A percentile compares a stretch with the other conserved stretches of the same genome.
Evolutionary conservation across 139 green algal species (phyloP).

Genomic region (Haematococcus lacustris): DNA sequence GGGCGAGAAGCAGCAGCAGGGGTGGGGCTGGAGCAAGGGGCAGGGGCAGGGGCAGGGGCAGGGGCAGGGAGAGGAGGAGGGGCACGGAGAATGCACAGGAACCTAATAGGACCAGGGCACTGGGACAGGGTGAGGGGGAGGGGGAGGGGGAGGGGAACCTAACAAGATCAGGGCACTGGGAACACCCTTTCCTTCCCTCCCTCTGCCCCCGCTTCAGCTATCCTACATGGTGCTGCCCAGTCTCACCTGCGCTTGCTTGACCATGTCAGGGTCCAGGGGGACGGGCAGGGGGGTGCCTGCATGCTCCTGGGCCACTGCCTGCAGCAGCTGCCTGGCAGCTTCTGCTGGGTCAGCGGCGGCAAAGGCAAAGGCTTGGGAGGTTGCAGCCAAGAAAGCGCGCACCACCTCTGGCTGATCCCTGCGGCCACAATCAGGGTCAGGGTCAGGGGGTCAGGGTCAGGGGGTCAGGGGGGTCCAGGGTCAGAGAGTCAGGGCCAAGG

Average conservation of each 20-base stretch:
- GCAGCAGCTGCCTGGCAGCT: conserved; percentile 11
- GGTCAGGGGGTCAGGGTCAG: neutral
- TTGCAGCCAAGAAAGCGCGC: conserved; percentile 50
- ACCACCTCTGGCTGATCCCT: conserved; percentile 33
- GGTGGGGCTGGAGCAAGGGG: too few relatives aligned
- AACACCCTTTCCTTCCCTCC: too few relatives aligned
- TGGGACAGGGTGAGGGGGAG: too few relatives aligned
- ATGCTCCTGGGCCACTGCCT: conserved; percentile 24
- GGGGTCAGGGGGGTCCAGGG: neutral
- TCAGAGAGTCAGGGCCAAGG: neutral
- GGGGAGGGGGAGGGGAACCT: too few relatives aligned
- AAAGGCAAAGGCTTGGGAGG: conserved; percentile 46
- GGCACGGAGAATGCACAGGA: too few relatives aligned
- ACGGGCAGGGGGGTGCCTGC: conserved; percentile 24
- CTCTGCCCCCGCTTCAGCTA: too few relatives aligned
- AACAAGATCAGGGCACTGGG: too few relatives aligned
- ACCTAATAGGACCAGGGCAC: too few relatives aligned
- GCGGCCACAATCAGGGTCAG: neutral
- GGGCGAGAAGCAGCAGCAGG: too few relatives aligned
- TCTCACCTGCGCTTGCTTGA: conserved; percentile 19
- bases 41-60: too few relatives aligned
- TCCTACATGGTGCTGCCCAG: too few relatives aligned
- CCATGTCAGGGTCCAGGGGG: conserved; percentile 36
- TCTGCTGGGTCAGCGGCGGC: conserved; percentile 45
- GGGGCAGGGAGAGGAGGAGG: too few relatives aligned